phyloP scores from a whole-genome alignment of 2,329 filamentous ascomycete species.

The Paecilomyces sp. region DNA sequence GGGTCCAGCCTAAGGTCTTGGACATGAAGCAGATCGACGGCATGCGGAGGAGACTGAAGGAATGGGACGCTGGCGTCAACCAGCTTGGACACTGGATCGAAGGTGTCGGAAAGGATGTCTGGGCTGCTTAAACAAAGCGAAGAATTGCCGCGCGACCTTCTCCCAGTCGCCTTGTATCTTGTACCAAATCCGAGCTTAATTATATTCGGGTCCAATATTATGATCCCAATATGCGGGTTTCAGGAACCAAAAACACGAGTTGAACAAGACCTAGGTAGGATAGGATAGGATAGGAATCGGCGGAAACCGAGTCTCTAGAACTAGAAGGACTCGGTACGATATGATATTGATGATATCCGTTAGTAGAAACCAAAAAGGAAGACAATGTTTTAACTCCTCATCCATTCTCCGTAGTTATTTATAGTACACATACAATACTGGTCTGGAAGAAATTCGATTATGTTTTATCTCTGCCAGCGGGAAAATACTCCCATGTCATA shows the following conservation, averaged over 20 bases:
- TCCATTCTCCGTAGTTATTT: not conserved
- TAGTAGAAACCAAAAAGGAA: not conserved
- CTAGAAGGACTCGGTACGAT: not conserved
- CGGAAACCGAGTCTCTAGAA: not conserved
- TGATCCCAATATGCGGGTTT: not conserved
- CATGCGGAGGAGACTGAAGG: slow-evolving; percentile 79
- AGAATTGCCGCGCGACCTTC: slow-evolving; percentile 3
- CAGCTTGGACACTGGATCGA: slow-evolving; percentile 97
- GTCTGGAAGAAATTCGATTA: not conserved
- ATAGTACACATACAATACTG: not conserved
- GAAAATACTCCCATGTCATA: not conserved
- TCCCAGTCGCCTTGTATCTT: slow-evolving; percentile 1
- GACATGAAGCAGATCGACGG: slow-evolving; percentile 92
- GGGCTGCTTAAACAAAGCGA: slow-evolving; percentile 60
- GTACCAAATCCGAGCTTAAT: slow-evolving; percentile 11
- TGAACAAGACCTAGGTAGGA: not conserved
- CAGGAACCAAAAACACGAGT: not conserved
- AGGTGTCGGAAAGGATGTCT: slow-evolving; percentile 85
- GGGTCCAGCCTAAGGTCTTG: slow-evolving; percentile 97
- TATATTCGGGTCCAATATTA: slow-evolving; percentile 6
- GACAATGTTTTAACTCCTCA: not conserved
- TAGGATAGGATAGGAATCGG: not conserved
- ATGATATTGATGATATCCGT: not conserved
- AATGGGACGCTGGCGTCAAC: slow-evolving; percentile 96
- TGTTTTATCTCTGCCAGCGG: not conserved